Evolutionary conservation across 129 eudicot genomes (phyloP), one percentile per base, ranked within the genome.

Genomic region (Flaveria ramosissima): DNA sequence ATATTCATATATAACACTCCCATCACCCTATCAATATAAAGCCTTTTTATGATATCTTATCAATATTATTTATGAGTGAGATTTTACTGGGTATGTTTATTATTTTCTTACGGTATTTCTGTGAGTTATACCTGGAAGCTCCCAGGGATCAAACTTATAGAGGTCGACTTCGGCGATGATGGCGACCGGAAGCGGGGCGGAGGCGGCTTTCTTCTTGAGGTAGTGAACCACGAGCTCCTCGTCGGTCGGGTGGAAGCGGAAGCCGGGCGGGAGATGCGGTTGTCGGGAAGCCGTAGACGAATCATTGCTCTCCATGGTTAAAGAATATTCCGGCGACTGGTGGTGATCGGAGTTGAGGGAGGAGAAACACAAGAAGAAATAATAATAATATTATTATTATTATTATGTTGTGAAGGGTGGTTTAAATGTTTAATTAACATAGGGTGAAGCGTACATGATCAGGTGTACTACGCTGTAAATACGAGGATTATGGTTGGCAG

Each of bases 91-190:
- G 41, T 36, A 36, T 36, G 41, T 36, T 36, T 36, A 36, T 36
- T 36, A 36, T 36, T 36, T 0, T 36, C 7, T 32, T 32, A 51
- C 21, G 4, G 19, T 4, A 4, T 3, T 0, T 4, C 7, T 2
- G 7, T 51, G 4, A 51, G 11, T n/a, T 11, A 47, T 81, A 92
- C 97, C 93, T 67, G 97, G 97, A 39, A 92, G 92, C 70, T 92
- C 97, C 97, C 97, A 92, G 6, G 97, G 97, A 78, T 92, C 96
- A 50, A 89, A 89, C 74, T 92, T 92, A 83, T 92, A 92, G 17
- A 92, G 89, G 69, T 92, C 93, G 53, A 92, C 81, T 72, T 92
- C 97, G 0, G 97, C 97, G 51, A 92, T 89, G 75, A 89, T 89
- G 41, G 93, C 46, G 6, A 82, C 97, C 3, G 97, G 96, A 7